Percentiles rank a stretch among this genome's conserved stretches.
These are phyloP conservation scores for Hypericum androsaemum DNA, from an alignment of 345 rosid species.

Conservation along the genomic window DNA sequence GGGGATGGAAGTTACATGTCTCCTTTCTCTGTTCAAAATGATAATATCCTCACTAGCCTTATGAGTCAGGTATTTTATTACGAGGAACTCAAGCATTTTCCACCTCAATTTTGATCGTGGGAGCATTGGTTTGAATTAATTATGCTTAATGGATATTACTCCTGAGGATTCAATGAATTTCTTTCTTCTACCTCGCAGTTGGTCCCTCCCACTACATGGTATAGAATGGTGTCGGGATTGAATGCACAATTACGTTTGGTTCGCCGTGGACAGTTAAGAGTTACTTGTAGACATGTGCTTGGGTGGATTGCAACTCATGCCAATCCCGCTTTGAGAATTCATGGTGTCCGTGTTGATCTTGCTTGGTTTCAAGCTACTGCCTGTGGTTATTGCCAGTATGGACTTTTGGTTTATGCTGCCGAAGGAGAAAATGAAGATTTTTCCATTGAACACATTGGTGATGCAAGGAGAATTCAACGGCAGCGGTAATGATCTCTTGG, in stretches of 20 bases:
- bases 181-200: conserved; percentile 34
- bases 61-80: conserved; percentile 85
- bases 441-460: conserved; percentile 29
- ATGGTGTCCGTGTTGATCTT: conserved; percentile 63
- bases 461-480: conserved; percentile 27
- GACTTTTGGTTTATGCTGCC: conserved; percentile 54
- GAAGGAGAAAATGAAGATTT: conserved; percentile 39
- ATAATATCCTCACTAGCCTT: conserved; percentile 79
- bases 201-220: conserved; percentile 85
- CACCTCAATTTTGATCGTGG: no score
- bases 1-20: conserved; percentile 99
- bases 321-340: conserved; percentile 63
- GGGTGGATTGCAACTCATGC: conserved; percentile 92
- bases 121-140: no score
- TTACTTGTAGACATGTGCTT: conserved; percentile 57
- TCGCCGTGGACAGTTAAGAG: conserved; percentile 62
- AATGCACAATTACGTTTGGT: conserved; percentile 92
- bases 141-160: no score
- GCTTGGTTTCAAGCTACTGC: conserved; percentile 89
- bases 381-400: conserved; percentile 81
- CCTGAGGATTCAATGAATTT: not conserved
- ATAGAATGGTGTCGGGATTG: conserved; percentile 90
- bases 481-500: conserved; percentile 36
- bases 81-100: no score
- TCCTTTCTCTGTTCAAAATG: conserved; percentile 88